Conservation (phyloP, 129 eudicot species). For the Artemisia argyi region DNA sequence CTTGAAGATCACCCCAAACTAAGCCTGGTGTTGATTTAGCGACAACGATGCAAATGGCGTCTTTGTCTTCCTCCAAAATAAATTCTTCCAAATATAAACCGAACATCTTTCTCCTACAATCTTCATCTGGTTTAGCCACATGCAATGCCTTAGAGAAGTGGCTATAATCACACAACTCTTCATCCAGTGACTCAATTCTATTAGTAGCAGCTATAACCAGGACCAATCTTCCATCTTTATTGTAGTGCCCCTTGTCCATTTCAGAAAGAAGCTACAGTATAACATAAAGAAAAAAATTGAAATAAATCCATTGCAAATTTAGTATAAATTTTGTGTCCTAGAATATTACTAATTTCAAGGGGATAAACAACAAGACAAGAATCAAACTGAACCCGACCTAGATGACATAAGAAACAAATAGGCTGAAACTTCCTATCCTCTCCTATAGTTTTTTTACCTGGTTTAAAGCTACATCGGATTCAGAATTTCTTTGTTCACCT, state of each 20-base stretch:
- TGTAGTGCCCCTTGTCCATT: neutral
- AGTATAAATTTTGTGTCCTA: neutral
- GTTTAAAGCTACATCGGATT: neutral
- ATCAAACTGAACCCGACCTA: neutral
- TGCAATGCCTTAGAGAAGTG: neutral
- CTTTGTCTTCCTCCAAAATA: neutral
- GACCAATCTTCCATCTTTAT: neutral
- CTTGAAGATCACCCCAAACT: constrained; percentile 2
- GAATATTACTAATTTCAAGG: neutral
- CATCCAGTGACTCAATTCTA: neutral
- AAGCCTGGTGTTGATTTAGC: neutral
- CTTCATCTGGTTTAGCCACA: neutral
- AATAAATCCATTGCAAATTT: neutral
- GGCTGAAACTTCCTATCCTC: neutral
- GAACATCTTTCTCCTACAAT: neutral
- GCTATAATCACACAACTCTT: neutral
- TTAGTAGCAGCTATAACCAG: neutral
- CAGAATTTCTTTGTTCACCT: neutral
- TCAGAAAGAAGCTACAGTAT: neutral
- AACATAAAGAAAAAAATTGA: too few relatives aligned
- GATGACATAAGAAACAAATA: neutral
- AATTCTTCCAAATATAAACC: neutral
- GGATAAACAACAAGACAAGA: neutral
- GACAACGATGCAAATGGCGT: neutral
- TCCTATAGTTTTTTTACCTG: neutral